phyloP scores from a whole-genome alignment of 2,329 filamentous ascomycete genomes.

The Microthyrium microscopicum region DNA sequence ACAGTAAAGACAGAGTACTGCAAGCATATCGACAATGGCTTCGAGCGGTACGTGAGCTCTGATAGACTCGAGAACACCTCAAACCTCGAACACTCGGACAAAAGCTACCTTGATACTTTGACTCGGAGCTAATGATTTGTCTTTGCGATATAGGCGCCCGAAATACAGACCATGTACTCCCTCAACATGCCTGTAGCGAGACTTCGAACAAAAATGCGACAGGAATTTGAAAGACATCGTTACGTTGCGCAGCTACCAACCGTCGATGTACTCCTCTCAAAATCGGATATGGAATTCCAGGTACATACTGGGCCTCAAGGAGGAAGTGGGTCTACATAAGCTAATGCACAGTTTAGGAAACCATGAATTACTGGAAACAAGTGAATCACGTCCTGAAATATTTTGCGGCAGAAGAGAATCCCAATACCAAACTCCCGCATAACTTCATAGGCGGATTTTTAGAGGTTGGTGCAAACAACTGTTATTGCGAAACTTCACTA shows the following conservation, averaged over 20 bases:
- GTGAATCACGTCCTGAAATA: conserved; percentile 90
- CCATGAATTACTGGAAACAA: conserved; percentile 98
- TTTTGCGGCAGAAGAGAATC: conserved; percentile 77
- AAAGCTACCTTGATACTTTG: conserved; percentile 1
- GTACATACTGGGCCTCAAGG: conserved; percentile 41
- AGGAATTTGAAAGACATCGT: conserved; percentile 93
- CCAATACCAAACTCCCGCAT: conserved; percentile 56
- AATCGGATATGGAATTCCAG: conserved; percentile 90
- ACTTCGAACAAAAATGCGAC: conserved; percentile 82
- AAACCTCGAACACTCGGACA: conserved; percentile 5
- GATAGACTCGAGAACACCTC: not conserved
- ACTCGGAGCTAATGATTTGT: conserved; percentile 2
- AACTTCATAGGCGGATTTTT: conserved; percentile 92
- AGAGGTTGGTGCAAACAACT: conserved; percentile 59
- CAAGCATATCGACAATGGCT: conserved; percentile 91
- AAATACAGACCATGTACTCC: conserved; percentile 95
- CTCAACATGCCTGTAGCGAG: conserved; percentile 73
- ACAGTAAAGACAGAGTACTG: conserved; percentile 76
- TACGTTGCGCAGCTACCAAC: conserved; percentile 79
- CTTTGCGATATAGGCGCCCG: conserved; percentile 57
- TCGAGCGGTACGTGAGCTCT: conserved; percentile 57
- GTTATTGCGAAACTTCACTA: too few species aligned
- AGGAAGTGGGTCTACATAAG: not conserved
- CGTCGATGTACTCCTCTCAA: conserved; percentile 76
- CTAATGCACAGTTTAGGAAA: conserved; percentile 47